Conservation (phyloP, 805 yeast genomes). For the Citeromyces matritensis region DNA sequence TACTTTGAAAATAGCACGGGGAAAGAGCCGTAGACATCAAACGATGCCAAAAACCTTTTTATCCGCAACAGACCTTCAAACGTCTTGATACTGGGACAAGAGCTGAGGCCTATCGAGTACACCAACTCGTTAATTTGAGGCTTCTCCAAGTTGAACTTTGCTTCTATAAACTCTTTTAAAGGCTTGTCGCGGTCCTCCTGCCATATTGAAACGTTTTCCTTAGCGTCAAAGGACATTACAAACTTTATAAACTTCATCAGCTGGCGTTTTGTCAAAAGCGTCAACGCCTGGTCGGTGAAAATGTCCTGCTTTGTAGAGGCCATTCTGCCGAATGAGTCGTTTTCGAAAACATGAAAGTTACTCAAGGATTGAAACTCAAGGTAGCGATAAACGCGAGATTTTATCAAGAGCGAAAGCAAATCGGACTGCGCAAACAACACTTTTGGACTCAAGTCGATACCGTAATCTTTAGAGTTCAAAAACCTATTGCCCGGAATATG, state of each 20-base stretch:
- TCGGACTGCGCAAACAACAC: conserved; percentile 86
- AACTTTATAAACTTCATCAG: conserved; percentile 89
- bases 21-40: conserved; percentile 88
- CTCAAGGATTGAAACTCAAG: conserved; percentile 83
- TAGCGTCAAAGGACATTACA: conserved; percentile 54
- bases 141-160: conserved; percentile 52
- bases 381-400: conserved; percentile 80
- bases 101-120: conserved; percentile 73
- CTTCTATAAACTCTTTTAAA: conserved; percentile 41
- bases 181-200: conserved; percentile 38
- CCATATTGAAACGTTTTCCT: conserved; percentile 27
- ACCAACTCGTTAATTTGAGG: conserved; percentile 76
- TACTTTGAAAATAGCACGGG: conserved; percentile 86
- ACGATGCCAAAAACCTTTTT: conserved; percentile 67
- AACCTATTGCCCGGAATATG: conserved; percentile 56
- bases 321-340: conserved; percentile 78
- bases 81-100: conserved; percentile 42
- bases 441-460: conserved; percentile 79
- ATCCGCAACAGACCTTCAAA: conserved; percentile 69
- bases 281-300: conserved; percentile 73
- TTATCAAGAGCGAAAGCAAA: conserved; percentile 59
- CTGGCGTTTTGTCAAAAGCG: conserved; percentile 62
- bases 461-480: conserved; percentile 58
- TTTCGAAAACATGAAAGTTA: conserved; percentile 87
- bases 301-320: conserved; percentile 85